These are phyloP conservation scores for Gloeopeniophorella convolvens DNA, from an alignment of 768 basidiomycete species.

Conservation along the genomic window DNA sequence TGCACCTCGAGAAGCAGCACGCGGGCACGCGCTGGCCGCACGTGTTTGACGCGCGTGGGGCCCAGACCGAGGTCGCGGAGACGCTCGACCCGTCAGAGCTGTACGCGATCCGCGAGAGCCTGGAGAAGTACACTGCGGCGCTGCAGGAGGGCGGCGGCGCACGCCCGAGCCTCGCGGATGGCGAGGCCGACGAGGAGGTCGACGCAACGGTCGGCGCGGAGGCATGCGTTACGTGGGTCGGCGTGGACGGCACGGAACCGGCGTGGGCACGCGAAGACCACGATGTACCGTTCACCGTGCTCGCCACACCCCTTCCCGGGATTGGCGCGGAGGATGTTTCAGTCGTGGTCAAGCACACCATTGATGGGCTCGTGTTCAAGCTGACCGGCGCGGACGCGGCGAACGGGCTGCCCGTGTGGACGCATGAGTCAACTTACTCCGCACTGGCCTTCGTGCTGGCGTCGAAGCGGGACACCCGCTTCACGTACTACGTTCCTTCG, in stretches of 20 bases:
- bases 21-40: conserved; percentile 83
- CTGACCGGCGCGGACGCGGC: conserved; percentile 20
- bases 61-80: conserved; percentile 64
- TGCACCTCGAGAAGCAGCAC: conserved; percentile 84
- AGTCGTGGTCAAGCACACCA: conserved; percentile 57
- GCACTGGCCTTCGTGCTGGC: conserved; percentile 92
- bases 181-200: conserved; percentile 89
- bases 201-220: conserved; percentile 66
- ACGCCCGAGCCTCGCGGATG: conserved; percentile 75
- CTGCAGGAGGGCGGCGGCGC: conserved; percentile 50
- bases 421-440: conserved; percentile 75
- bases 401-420: conserved; percentile 43
- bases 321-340: conserved; percentile 29
- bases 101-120: conserved; percentile 65
- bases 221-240: conserved; percentile 63
- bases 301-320: conserved; percentile 72
- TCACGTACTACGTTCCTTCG: conserved; percentile 65
- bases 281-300: conserved; percentile 41
- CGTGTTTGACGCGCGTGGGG: conserved; percentile 59
- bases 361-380: conserved; percentile 31
- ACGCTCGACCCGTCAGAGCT: conserved; percentile 84
- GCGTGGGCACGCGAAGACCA: conserved; percentile 34
- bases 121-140: conserved; percentile 81
- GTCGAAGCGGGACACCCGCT: conserved; percentile 84
- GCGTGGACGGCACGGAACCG: conserved; percentile 40